phyloP scores from a whole-genome alignment of 441 rosid species.

The Flueggea neowawraea region DNA sequence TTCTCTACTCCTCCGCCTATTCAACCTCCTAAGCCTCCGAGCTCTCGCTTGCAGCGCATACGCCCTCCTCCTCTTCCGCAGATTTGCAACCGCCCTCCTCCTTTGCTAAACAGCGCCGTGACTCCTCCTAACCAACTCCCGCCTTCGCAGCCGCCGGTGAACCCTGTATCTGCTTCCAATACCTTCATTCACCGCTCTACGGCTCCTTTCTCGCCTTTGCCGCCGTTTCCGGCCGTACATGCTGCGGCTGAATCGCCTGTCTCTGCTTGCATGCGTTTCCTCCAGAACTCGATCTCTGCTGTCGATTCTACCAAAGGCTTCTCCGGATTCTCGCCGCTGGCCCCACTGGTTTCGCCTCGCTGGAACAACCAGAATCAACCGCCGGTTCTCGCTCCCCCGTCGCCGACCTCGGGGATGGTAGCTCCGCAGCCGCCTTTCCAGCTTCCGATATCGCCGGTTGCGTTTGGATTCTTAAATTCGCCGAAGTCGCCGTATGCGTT shows the following conservation, averaged over 20 bases:
- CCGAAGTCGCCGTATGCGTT: slow-evolving; percentile 63
- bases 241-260: slow-evolving; percentile 84
- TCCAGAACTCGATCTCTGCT: slow-evolving; percentile 36
- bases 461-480: slow-evolving; percentile 78
- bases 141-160: slow-evolving; percentile 49
- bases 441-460: slow-evolving; percentile 40
- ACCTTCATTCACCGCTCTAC: too few relatives aligned
- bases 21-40: slow-evolving; percentile 65
- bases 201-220: too few relatives aligned
- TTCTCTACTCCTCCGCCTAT: slow-evolving; percentile 69
- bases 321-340: not conserved
- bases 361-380: slow-evolving; percentile 18
- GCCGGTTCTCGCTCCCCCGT: slow-evolving; percentile 22
- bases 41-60: slow-evolving; percentile 87
- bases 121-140: not conserved
- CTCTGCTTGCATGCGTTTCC: slow-evolving; percentile 67
- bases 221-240: slow-evolving; percentile 53
- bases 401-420: slow-evolving; percentile 17
- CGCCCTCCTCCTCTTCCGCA: slow-evolving; percentile 92
- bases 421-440: slow-evolving; percentile 33
- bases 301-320: slow-evolving; percentile 34
- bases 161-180: slow-evolving; percentile 28
- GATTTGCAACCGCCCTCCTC: slow-evolving; percentile 64
- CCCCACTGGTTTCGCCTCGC: slow-evolving; percentile 3
- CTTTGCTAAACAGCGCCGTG: slow-evolving; percentile 40